These are phyloP conservation scores for Arabidopsis thaliana DNA, from an alignment of 345 rosid genomes.

Conservation along the genomic window TAIR10.1 NC_003070.9:9855001-9855500, in stretches of 20 bases:
- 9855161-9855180: constrained; percentile 50
- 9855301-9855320: not conserved
- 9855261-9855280: not conserved
- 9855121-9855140: not conserved
- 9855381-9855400: constrained; percentile 80
- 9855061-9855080: not conserved
- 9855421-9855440: constrained; percentile 76
- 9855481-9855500: not conserved
- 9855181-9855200: constrained; percentile 42
- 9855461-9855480: not conserved
- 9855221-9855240: constrained; percentile 48
- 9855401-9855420: constrained; percentile 75
- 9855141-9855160: constrained; percentile 13
- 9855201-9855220: constrained; percentile 44
- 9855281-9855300: not conserved
- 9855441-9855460: constrained; percentile 48
- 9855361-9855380: constrained; percentile 61
- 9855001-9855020: not conserved
- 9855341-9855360: constrained; percentile 50
- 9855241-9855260: constrained; percentile 74
- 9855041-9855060: not conserved
- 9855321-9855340: not conserved
- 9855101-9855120: not conserved
- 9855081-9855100: not conserved
- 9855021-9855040: not conserved